Percentiles rank a stretch among this genome's conserved stretches.
These are phyloP conservation scores for Apodospora peruviana DNA, from an alignment of 495 filamentous ascomycete species.

Conservation along the genomic window DNA sequence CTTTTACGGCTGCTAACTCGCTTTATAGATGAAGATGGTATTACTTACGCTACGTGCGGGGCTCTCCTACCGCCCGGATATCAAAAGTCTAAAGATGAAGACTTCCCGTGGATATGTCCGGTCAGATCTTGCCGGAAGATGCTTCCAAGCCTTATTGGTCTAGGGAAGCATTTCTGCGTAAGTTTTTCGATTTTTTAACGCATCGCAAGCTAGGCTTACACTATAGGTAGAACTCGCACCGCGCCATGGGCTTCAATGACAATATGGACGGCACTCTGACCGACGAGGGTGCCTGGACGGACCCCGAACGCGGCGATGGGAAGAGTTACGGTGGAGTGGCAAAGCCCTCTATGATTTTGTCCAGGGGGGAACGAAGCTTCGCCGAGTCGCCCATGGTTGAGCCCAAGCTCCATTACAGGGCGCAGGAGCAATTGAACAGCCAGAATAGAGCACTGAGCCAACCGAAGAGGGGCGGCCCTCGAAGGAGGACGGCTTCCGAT, in stretches of 20 bases:
- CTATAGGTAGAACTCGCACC: conserved; percentile 8
- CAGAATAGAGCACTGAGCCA: not conserved
- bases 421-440: not conserved
- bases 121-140: conserved; percentile 14
- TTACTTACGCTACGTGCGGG: no score
- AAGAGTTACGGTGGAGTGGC: conserved; percentile 1
- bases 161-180: conserved; percentile 8
- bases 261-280: conserved; percentile 24
- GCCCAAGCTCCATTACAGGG: not conserved
- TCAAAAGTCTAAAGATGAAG: not conserved
- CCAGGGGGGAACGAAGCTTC: conserved; percentile 11
- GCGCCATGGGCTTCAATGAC: conserved; percentile 15
- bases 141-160: not conserved
- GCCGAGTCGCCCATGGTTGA: conserved; percentile 9
- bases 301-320: conserved; percentile 3
- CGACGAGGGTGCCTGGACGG: conserved; percentile 13
- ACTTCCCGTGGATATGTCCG: conserved; percentile 18
- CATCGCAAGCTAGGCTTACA: not conserved
- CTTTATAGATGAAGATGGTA: no score
- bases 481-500: not conserved
- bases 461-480: not conserved
- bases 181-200: not conserved
- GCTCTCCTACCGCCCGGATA: not conserved
- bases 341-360: conserved; percentile 11
- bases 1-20: no score